phyloP scores from a whole-genome alignment of 2,329 filamentous ascomycete species.

The Aspergillus texensis region DNA sequence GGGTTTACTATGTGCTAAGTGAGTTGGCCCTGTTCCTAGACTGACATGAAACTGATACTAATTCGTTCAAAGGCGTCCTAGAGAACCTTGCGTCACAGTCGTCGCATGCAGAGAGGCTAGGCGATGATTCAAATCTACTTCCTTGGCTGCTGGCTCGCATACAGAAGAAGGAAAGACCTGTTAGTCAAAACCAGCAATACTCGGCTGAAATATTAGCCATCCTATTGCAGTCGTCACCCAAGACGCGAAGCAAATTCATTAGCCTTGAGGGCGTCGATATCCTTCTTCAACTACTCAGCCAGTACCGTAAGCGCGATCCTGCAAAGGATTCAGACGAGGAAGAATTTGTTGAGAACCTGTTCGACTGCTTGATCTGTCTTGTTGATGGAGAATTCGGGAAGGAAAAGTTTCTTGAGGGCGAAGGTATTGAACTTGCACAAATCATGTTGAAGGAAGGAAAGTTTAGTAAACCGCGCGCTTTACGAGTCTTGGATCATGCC shows the following conservation, averaged over 20 bases:
- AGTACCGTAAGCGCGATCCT: conserved; percentile 85
- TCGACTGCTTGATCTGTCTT: conserved; percentile 80
- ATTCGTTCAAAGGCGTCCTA: conserved; percentile 58
- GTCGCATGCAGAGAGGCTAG: conserved; percentile 70
- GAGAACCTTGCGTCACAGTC: conserved; percentile 81
- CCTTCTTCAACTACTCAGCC: conserved; percentile 78
- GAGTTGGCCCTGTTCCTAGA: conserved; percentile 16
- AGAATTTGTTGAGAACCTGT: conserved; percentile 92
- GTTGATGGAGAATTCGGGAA: conserved; percentile 78
- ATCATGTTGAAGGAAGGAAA: conserved; percentile 92
- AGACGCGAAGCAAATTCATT: conserved; percentile 66
- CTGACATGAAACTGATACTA: conserved; percentile 5
- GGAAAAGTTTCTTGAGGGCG: conserved; percentile 78
- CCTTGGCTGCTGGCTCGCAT: conserved; percentile 78
- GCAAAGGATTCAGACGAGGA: conserved; percentile 85
- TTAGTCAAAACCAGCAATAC: conserved; percentile 94
- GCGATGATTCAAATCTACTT: conserved; percentile 67
- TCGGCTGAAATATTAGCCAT: conserved; percentile 90
- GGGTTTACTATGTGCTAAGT: conserved; percentile 81
- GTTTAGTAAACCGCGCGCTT: conserved; percentile 73
- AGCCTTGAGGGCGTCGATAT: conserved; percentile 72
- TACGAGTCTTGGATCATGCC: conserved; percentile 85
- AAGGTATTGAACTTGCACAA: conserved; percentile 86
- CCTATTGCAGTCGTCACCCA: conserved; percentile 72
- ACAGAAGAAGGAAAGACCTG: conserved; percentile 65